Evolutionary conservation across 2,329 filamentous ascomycete genomes (phyloP).

Genomic region (Monilinia polystroma): DNA sequence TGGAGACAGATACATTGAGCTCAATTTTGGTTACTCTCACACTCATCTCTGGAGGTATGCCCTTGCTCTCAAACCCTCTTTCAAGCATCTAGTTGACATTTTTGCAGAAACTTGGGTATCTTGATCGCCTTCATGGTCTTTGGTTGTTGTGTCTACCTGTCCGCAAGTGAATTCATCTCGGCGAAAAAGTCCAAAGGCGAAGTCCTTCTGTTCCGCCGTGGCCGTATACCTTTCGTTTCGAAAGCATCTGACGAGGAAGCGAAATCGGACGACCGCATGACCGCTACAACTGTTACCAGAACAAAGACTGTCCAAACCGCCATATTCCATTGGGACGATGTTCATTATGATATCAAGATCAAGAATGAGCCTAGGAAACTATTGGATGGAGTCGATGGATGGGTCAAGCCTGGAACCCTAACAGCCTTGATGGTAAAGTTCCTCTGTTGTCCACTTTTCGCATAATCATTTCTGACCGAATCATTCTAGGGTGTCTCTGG

Average conservation of each 20-base stretch:
- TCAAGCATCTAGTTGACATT: slow-evolving; percentile 32
- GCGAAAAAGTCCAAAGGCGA: slow-evolving; percentile 77
- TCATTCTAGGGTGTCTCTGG: slow-evolving; percentile 51
- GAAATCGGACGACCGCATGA: slow-evolving; percentile 29
- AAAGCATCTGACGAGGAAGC: slow-evolving; percentile 31
- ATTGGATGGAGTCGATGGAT: slow-evolving; percentile 83
- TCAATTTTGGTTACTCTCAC: slow-evolving; percentile 57
- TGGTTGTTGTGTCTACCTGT: slow-evolving; percentile 62
- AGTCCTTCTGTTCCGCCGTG: slow-evolving; percentile 71
- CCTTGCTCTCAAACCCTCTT: background rate
- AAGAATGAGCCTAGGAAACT: slow-evolving; percentile 74
- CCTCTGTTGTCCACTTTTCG: background rate
- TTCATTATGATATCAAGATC: slow-evolving; percentile 66
- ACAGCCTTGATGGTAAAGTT: slow-evolving; percentile 71
- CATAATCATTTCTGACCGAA: background rate
- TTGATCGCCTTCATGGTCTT: slow-evolving; percentile 62
- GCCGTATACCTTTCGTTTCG: slow-evolving; percentile 47
- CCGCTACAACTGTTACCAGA: slow-evolving; percentile 48
- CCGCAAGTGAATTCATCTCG: slow-evolving; percentile 60
- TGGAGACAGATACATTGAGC: slow-evolving; percentile 58
- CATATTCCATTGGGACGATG: slow-evolving; percentile 52
- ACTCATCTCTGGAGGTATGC: slow-evolving; percentile 60
- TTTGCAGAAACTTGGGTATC: slow-evolving; percentile 62
- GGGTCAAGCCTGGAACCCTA: slow-evolving; percentile 88
- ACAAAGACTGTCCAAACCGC: slow-evolving; percentile 57